Conservation (phyloP, 2,329 filamentous ascomycete genomes). For the Purpureocillium takamizusanense region DNA sequence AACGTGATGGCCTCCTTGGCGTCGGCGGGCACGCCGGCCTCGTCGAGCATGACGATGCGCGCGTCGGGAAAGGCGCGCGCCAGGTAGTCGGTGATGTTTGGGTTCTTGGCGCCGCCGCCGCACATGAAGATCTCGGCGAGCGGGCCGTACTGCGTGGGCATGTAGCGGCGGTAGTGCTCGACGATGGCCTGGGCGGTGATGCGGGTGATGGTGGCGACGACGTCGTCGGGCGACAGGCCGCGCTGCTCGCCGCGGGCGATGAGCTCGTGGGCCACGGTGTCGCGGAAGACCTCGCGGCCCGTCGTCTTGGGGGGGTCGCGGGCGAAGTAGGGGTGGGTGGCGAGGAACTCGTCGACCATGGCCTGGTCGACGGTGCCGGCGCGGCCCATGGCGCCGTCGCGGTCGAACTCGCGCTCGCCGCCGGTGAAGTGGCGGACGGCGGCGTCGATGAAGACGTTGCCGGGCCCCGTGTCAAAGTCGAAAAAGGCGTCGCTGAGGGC, state of each 20-base stretch:
- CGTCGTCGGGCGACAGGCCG: slow-evolving; percentile 38
- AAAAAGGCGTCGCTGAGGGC: slow-evolving; percentile 8
- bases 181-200: slow-evolving; percentile 52
- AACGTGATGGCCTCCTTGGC: slow-evolving; percentile 49
- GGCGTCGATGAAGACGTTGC: slow-evolving; percentile 48
- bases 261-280: slow-evolving; percentile 42
- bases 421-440: slow-evolving; percentile 44
- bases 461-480: slow-evolving; percentile 47
- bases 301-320: slow-evolving; percentile 46
- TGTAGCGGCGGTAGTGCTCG: slow-evolving; percentile 36
- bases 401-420: slow-evolving; percentile 39
- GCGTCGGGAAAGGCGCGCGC: slow-evolving; percentile 37
- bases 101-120: slow-evolving; percentile 48
- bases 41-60: slow-evolving; percentile 45
- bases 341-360: slow-evolving; percentile 42
- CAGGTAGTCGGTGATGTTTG: slow-evolving; percentile 45
- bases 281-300: slow-evolving; percentile 49
- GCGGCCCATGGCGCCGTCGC: slow-evolving; percentile 39
- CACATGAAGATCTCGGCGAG: slow-evolving; percentile 53
- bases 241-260: slow-evolving; percentile 35
- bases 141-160: slow-evolving; percentile 26
- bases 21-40: slow-evolving; percentile 44
- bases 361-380: slow-evolving; percentile 38
- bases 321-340: slow-evolving; percentile 37
- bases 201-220: slow-evolving; percentile 49